A percentile compares a stretch with the other conserved stretches of the same genome.
phyloP scores from a whole-genome alignment of 106 monocot genomes.

The Agapanthus africanus region DNA sequence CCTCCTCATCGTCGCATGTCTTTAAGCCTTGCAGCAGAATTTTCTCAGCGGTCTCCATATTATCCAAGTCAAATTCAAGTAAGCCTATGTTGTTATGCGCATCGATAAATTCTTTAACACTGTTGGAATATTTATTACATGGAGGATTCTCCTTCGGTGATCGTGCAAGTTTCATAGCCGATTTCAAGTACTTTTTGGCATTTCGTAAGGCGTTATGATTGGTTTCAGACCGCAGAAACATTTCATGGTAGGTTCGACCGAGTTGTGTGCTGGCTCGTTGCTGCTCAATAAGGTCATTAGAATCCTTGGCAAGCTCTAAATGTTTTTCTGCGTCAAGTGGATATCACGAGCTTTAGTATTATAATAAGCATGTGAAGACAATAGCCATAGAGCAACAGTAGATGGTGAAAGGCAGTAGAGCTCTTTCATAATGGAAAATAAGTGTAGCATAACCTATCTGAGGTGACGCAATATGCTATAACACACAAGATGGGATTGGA shows the following conservation, averaged over 20 bases:
- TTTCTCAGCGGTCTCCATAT: conserved; percentile 78
- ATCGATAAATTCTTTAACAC: conserved; percentile 80
- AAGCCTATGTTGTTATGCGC: conserved; percentile 93
- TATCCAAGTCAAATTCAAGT: conserved; percentile 93
- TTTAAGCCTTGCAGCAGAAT: conserved; percentile 70
- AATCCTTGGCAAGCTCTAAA: conserved; percentile 75
- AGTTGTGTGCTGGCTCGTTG: conserved; percentile 94
- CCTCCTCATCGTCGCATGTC: conserved; percentile 88
- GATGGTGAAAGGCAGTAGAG: too few species aligned
- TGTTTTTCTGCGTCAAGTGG: conserved; percentile 82
- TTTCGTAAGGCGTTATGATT: conserved; percentile 70
- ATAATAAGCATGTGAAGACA: too few species aligned
- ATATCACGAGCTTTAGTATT: too few species aligned
- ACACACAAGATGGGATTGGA: background rate
- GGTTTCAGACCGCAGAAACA: conserved; percentile 74
- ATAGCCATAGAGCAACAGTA: too few species aligned
- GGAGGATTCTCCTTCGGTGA: conserved; percentile 57
- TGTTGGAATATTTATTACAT: conserved; percentile 26
- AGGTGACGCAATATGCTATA: background rate
- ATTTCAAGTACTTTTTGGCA: conserved; percentile 91
- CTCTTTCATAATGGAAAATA: too few species aligned
- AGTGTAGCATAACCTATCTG: too few species aligned
- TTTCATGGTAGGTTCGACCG: conserved; percentile 89
- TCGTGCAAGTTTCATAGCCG: conserved; percentile 63
- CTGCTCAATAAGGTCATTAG: conserved; percentile 81